phyloP scores from a whole-genome alignment of 768 basidiomycete species.

The Tylopilus subfusipes region DNA sequence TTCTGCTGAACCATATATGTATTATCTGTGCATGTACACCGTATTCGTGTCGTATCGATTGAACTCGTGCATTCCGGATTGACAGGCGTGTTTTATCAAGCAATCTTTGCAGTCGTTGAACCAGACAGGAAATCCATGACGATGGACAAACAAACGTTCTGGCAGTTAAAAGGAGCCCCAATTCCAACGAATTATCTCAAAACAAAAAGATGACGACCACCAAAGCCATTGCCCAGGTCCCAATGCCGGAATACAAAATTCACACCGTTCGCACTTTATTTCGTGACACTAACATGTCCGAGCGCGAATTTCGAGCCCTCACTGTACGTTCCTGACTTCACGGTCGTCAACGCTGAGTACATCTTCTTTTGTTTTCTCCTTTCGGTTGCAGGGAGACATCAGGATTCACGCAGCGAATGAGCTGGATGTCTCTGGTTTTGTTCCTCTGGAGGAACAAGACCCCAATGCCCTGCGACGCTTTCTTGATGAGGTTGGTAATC shows the following conservation, averaged over 20 bases:
- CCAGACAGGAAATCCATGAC: constrained; percentile 1
- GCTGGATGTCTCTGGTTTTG: neutral
- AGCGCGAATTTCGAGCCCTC: neutral
- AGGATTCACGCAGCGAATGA: neutral
- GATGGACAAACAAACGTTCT: constrained; percentile 5
- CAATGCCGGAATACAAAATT: neutral
- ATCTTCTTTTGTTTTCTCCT: neutral
- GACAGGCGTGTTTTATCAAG: constrained; percentile 2
- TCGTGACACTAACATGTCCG: neutral
- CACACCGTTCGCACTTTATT: neutral
- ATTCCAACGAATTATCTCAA: neutral
- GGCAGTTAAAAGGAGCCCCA: constrained; percentile 1
- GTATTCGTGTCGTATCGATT: constrained; percentile 17
- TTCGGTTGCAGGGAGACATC: constrained; percentile 1
- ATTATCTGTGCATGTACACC: constrained; percentile 14
- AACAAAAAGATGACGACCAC: constrained; percentile 4
- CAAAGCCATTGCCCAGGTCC: neutral
- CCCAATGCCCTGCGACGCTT: constrained; percentile 5
- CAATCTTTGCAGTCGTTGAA: neutral
- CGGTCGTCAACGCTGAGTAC: neutral
- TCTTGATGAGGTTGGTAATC: constrained; percentile 12
- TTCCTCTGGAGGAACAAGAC: constrained; percentile 13
- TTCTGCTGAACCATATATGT: constrained; percentile 36
- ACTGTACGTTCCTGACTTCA: constrained; percentile 6
- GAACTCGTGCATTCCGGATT: constrained; percentile 2